Percentiles rank a stretch among this genome's conserved stretches.
Evolutionary conservation across 768 basidiomycete species (phyloP).

Genomic region (Termitomyces sp.): DNA sequence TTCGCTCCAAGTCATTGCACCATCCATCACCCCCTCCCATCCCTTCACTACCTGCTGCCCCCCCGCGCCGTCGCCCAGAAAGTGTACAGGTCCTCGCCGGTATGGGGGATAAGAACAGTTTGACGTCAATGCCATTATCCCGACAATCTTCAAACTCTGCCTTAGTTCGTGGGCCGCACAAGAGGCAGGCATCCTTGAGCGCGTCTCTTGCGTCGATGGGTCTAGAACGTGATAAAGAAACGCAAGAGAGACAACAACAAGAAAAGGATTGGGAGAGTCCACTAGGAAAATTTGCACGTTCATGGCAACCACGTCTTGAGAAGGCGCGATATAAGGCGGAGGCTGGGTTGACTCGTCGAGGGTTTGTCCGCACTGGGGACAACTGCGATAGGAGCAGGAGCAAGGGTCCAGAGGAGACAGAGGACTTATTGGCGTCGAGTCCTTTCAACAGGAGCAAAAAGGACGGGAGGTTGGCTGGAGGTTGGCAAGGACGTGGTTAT

Average conservation of each 20-base stretch:
- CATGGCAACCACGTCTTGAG: conserved; percentile 53
- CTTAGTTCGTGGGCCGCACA: neutral
- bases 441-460: neutral
- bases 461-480: neutral
- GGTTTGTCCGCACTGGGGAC: conserved; percentile 41
- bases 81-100: conserved; percentile 48
- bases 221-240: conserved; percentile 4
- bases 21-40: conserved; percentile 33
- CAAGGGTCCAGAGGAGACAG: conserved; percentile 13
- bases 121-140: neutral
- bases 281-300: conserved; percentile 16
- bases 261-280: conserved; percentile 5
- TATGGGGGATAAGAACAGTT: neutral
- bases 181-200: conserved; percentile 5
- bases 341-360: conserved; percentile 58
- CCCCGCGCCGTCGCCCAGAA: conserved; percentile 54
- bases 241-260: conserved; percentile 5
- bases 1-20: conserved; percentile 55
- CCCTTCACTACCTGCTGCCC: conserved; percentile 32
- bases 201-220: conserved; percentile 4
- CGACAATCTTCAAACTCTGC: conserved; percentile 10
- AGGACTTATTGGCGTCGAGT: conserved; percentile 11
- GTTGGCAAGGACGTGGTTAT: conserved; percentile 2
- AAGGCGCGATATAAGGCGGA: conserved; percentile 69
- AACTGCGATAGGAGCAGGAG: conserved; percentile 17